These are phyloP conservation scores for Saccharomyces paradoxus DNA, from an alignment of 805 yeast genomes.

Conservation along the genomic window DNA sequence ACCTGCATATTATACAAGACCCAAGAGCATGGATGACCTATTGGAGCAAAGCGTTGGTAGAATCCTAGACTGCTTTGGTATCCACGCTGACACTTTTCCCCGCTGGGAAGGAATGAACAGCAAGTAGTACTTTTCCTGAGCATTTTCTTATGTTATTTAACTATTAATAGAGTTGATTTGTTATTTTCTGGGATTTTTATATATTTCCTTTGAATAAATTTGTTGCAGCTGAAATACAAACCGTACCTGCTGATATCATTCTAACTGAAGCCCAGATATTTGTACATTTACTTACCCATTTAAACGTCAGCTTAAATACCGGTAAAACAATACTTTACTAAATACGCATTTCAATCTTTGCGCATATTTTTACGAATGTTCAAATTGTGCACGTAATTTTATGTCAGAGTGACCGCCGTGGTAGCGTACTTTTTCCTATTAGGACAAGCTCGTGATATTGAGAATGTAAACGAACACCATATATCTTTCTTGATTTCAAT, in stretches of 20 bases:
- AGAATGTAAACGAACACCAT: not conserved
- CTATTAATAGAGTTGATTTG: not conserved
- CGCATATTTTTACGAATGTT: not conserved
- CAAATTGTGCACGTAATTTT: not conserved
- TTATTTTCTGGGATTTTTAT: not conserved
- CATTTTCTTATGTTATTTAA: not conserved
- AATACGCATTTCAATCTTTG: not conserved
- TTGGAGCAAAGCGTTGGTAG: slow-evolving; percentile 24
- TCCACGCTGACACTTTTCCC: slow-evolving; percentile 17
- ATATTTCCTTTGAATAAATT: not conserved
- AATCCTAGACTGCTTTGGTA: slow-evolving; percentile 22
- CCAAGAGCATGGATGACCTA: slow-evolving; percentile 19
- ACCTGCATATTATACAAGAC: slow-evolving; percentile 25
- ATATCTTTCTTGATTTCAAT: not conserved
- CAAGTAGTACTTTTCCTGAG: not conserved
- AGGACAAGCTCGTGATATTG: not conserved
- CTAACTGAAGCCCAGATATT: not conserved
- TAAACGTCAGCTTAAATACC: not conserved
- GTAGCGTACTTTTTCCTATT: not conserved
- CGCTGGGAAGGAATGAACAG: slow-evolving; percentile 23
- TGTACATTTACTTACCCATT: not conserved
- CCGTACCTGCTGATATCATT: not conserved
- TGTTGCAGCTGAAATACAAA: not conserved
- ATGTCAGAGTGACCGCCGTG: not conserved
- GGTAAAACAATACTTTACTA: not conserved